A percentile compares a stretch with the other conserved stretches of the same genome.
phyloP scores from a whole-genome alignment of 139 green algal genomes.

The Chlamydomonas sphaeroides region DNA sequence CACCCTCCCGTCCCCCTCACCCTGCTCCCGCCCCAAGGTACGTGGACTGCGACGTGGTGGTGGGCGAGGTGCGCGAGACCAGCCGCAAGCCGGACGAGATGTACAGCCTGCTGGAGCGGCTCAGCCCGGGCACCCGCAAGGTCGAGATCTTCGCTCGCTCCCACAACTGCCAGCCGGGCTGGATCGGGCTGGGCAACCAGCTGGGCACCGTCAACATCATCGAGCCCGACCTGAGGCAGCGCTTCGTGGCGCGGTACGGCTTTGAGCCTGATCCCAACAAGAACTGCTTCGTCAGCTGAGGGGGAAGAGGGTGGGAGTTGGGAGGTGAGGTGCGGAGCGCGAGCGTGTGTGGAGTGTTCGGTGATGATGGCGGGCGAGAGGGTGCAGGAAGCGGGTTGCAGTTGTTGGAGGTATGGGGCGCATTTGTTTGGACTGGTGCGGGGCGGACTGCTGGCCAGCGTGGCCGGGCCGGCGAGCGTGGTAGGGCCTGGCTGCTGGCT shows the following conservation, averaged over 20 bases:
- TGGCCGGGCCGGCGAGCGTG: too few species aligned
- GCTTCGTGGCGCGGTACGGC: slow-evolving; percentile 36
- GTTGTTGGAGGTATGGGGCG: too few species aligned
- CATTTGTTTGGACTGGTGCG: too few species aligned
- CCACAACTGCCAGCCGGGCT: slow-evolving; percentile 84
- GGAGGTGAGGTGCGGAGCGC: too few species aligned
- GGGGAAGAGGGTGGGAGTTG: neutral
- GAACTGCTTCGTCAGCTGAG: neutral
- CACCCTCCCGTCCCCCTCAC: neutral
- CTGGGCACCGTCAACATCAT: slow-evolving; percentile 61
- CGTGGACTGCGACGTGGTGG: slow-evolving; percentile 83
- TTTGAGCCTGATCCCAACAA: slow-evolving; percentile 14
- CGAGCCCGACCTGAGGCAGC: slow-evolving; percentile 30
- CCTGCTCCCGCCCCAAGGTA: slow-evolving; percentile 23
- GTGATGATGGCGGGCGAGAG: too few species aligned
- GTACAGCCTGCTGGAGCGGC: slow-evolving; percentile 84
- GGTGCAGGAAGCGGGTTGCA: too few species aligned
- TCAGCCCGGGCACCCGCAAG: slow-evolving; percentile 80
- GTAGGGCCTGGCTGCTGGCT: too few species aligned
- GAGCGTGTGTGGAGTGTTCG: too few species aligned
- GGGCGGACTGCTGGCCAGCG: too few species aligned
- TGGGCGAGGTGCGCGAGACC: slow-evolving; percentile 85
- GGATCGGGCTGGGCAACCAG: slow-evolving; percentile 88
- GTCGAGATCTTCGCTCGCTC: slow-evolving; percentile 63
- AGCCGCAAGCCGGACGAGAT: slow-evolving; percentile 90